Conservation (phyloP, 1,284 basidiomycete genomes). For the Tilletia caries region DNA sequence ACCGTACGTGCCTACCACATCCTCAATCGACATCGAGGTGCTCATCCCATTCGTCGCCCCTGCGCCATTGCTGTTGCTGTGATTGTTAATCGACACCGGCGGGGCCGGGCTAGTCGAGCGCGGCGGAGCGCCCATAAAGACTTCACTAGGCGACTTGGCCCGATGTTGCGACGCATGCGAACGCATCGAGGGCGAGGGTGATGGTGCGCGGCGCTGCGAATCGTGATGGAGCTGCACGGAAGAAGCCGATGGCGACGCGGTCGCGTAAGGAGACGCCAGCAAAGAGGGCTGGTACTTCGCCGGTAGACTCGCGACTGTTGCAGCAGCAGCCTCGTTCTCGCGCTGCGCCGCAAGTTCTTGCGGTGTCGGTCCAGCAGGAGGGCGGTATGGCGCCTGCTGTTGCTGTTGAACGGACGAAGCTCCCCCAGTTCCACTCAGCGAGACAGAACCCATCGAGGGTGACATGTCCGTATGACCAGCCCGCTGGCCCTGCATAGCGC, state of each 20-base stretch:
- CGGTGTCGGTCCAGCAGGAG: not conserved
- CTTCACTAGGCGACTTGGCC: constrained; percentile 69
- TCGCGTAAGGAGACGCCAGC: not conserved
- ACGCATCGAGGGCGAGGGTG: constrained; percentile 30
- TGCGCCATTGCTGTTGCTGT: not conserved
- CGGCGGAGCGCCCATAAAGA: constrained; percentile 69
- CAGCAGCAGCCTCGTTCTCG: constrained; percentile 2
- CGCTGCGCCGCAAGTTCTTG: constrained; percentile 9
- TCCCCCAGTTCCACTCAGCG: not conserved
- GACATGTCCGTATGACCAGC: constrained; percentile 46
- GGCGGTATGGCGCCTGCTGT: not conserved
- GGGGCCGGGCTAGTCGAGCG: constrained; percentile 56
- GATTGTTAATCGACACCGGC: too few relatives aligned
- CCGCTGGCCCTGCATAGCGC: constrained; percentile 25
- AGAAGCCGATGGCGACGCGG: constrained; percentile 10
- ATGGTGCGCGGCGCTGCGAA: constrained; percentile 28
- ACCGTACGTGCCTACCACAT: constrained; percentile 73
- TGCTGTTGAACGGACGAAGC: not conserved
- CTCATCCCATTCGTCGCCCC: not conserved
- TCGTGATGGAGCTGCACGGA: constrained; percentile 30
- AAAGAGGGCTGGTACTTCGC: constrained; percentile 6
- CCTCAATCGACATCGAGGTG: constrained; percentile 60
- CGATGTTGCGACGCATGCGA: constrained; percentile 54
- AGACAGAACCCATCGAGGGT: constrained; percentile 11
- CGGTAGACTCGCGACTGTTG: not conserved